Evolutionary conservation across 2,329 filamentous ascomycete species (phyloP), one percentile per base, ranked within the genome.

Genomic region (Diplodia seriata): DNA sequence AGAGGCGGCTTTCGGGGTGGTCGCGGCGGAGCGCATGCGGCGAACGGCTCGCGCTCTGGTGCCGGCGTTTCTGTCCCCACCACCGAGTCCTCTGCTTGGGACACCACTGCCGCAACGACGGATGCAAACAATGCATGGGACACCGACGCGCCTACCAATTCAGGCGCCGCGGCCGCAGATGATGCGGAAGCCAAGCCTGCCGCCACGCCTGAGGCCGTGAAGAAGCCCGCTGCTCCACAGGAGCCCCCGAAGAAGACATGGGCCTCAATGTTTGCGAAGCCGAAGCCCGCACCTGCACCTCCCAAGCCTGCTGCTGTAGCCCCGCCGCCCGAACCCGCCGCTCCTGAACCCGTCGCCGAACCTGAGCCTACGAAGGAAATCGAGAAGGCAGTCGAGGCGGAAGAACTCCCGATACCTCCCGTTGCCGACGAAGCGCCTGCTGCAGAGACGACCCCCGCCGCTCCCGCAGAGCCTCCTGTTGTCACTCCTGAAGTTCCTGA

Each of bases 81-180:
- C 70, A 86, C 88, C 70, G 91, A 94, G 75, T 90, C 90, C 15
- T 77, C 81, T 69, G 87, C 86, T 69, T 91, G 88, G 88, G 86
- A 82, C 68, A 78, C 83, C 56, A 74, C 74, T 40, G 68, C 71
- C 33, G 70, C 73, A 26, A 74, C 78, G 61, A 65, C 72, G 57
- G 74, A 74, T 50, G 69, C 74, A 59, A 69, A 70, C 66, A 68
- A 72, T 69, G 61, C 71, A 69, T 71, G 68, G 66, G 74, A 74
- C 38, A 68, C 51, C 61, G 66, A 75, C 54, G 70, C 72, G 15
- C 68, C 72, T 50, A 70, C 72, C 40, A 56, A 68, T 18, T 23
- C 64, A 14, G 51, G 38, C 38, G 76, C 79, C 63, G 81, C 82
- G 54, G 76, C 81, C 55, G 70, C 75, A 56, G 75, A 80, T 62